A percentile compares a stretch with the other conserved stretches of the same genome.
These are phyloP conservation scores for Gonium pectorale DNA, from an alignment of 139 green algal genomes.

Conservation along the genomic window DNA sequence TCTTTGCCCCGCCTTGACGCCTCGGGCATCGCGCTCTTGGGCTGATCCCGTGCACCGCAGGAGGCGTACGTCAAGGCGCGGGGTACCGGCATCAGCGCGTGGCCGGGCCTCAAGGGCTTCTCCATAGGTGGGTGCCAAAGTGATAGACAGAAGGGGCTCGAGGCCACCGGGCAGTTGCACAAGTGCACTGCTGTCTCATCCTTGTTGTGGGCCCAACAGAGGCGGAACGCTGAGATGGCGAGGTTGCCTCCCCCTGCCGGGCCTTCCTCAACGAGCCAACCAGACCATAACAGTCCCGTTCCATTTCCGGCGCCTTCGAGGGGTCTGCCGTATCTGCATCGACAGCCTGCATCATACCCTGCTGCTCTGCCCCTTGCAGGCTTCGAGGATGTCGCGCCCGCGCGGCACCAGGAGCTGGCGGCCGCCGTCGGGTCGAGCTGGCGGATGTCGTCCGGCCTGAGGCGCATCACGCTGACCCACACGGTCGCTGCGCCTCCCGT, in stretches of 20 bases:
- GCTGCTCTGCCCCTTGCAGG: not conserved
- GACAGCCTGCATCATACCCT: not conserved
- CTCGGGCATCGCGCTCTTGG: too few species aligned
- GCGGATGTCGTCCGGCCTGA: not conserved
- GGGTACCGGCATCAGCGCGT: slow-evolving; percentile 74
- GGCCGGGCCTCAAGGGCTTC: slow-evolving; percentile 75
- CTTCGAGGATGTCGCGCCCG: not conserved
- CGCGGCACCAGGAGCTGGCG: not conserved
- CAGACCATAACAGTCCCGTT: too few species aligned
- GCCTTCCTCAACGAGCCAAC: too few species aligned
- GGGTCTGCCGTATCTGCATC: too few species aligned
- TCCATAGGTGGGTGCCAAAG: slow-evolving; percentile 51
- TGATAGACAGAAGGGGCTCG: not conserved
- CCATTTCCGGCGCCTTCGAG: too few species aligned
- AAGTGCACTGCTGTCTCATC: too few species aligned
- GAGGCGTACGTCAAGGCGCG: slow-evolving; percentile 86
- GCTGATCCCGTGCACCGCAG: slow-evolving; percentile 48
- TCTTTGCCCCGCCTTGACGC: too few species aligned
- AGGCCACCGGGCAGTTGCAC: too few species aligned
- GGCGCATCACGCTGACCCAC: slow-evolving; percentile 11
- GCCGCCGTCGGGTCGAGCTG: not conserved
- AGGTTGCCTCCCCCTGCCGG: too few species aligned
- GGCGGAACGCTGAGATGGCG: too few species aligned
- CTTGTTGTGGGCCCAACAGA: too few species aligned
- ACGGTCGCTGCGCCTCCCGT: too few species aligned